Evolutionary conservation across 1,139 yeast genomes (phyloP).

Genomic region (Meyerozyma sp.): DNA sequence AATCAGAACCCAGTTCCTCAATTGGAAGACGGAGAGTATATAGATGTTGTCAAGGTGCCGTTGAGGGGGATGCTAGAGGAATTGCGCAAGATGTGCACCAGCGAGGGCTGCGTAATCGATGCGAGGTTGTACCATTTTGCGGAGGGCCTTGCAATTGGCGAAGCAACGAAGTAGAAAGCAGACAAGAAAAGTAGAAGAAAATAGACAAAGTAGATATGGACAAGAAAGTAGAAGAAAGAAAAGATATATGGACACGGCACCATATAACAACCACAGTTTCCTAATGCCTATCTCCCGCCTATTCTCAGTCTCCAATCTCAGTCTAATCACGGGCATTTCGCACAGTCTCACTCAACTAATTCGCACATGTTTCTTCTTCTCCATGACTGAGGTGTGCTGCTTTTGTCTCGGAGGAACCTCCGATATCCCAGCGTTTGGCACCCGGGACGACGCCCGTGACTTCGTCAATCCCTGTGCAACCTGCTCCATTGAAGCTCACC

Average conservation of each 20-base stretch:
- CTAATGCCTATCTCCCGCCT: neutral
- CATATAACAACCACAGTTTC: too few species aligned
- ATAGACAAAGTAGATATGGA: too few species aligned
- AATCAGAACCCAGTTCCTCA: slow-evolving; percentile 67
- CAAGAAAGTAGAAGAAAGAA: too few species aligned
- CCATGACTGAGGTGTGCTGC: slow-evolving; percentile 22
- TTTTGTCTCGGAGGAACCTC: slow-evolving; percentile 38
- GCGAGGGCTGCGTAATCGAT: slow-evolving; percentile 72
- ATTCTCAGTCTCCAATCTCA: neutral
- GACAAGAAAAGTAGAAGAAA: too few species aligned
- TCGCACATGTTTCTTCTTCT: neutral
- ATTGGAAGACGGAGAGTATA: slow-evolving; percentile 85
- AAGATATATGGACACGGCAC: too few species aligned
- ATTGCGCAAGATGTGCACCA: slow-evolving; percentile 41
- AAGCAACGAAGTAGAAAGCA: too few species aligned
- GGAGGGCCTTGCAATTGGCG: slow-evolving; percentile 45
- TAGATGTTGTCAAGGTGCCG: slow-evolving; percentile 73
- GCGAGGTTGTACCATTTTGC: slow-evolving; percentile 86
- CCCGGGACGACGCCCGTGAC: slow-evolving; percentile 32
- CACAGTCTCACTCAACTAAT: neutral
- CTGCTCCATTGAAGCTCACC: slow-evolving; percentile 34
- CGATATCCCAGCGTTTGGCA: slow-evolving; percentile 41
- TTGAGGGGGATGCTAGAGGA: slow-evolving; percentile 51
- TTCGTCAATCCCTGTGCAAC: slow-evolving; percentile 37
- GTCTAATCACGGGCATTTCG: neutral